Evolutionary conservation across 2,329 filamentous ascomycete genomes (phyloP).

Genomic region (Xylariaceae sp.): DNA sequence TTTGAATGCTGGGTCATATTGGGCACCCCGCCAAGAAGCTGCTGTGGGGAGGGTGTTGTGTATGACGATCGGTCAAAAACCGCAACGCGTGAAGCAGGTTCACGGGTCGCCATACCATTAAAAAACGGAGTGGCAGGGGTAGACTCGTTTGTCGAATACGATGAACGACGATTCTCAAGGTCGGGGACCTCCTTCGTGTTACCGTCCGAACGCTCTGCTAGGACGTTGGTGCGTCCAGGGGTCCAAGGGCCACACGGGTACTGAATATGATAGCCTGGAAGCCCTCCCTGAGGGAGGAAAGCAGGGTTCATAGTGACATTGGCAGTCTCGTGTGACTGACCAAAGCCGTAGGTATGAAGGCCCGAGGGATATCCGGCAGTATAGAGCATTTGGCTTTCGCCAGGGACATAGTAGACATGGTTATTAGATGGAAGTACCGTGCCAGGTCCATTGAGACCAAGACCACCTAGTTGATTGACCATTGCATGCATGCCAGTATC

Average conservation of each 20-base stretch:
- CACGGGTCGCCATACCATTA: constrained; percentile 51
- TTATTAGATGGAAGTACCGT: constrained; percentile 29
- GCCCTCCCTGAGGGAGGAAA: constrained; percentile 35
- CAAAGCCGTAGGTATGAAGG: constrained; percentile 26
- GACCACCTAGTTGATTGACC: constrained; percentile 31
- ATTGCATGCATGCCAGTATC: constrained; percentile 29
- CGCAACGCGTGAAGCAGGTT: constrained; percentile 55
- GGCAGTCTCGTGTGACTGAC: constrained; percentile 22
- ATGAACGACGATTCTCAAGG: constrained; percentile 60
- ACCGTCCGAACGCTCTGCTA: constrained; percentile 44
- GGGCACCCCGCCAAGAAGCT: constrained; percentile 41
- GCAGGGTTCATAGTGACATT: constrained; percentile 31
- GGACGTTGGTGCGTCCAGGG: constrained; percentile 43
- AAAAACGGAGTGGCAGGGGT: constrained; percentile 62
- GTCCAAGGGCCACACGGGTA: constrained; percentile 47
- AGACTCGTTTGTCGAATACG: constrained; percentile 64
- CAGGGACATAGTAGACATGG: constrained; percentile 29
- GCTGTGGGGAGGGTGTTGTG: constrained; percentile 61
- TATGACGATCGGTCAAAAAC: constrained; percentile 59
- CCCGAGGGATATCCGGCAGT: constrained; percentile 22
- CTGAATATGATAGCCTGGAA: constrained; percentile 31
- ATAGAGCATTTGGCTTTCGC: constrained; percentile 32
- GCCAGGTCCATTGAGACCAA: constrained; percentile 32
- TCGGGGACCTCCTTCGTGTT: constrained; percentile 52
- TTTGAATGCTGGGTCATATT: constrained; percentile 37